Evolutionary conservation across 805 yeast genomes (phyloP), one percentile per base, ranked within the genome.

Genomic region (Saccharomycopsis microspora): DNA sequence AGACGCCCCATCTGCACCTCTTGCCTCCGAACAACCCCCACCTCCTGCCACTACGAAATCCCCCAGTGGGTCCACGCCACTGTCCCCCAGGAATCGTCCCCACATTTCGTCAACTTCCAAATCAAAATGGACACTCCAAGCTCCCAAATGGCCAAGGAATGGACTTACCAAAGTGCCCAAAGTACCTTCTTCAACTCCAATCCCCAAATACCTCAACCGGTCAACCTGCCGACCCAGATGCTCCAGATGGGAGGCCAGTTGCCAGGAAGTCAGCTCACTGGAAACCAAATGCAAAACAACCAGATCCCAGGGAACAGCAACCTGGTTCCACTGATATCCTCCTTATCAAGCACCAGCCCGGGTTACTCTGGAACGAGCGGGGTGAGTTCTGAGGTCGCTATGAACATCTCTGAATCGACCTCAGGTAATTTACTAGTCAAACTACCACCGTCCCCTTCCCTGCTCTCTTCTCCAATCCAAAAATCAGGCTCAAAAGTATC

Each of bases 1-100:
- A 27, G 6, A 6, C 42, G 52, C 7, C 52, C 52, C 30, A 41
- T 45, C 8, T 49, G 52, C 32, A 28, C 43, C 6, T 30, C 43
- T 11, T 49, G 52, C 33, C 32, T 40, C 32, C 45, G 42, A 38
- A 10, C 41, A 4, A 45, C 42, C 31, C 28, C 32, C 10, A 34
- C n/a, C 8, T 32, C 36, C 35, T 49, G 52, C 32, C 5, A 11
- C 28, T 49, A 49, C 32, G 52, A 49, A 39, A 31, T 49, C 29
- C 52, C 52, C 30, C 47, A 49, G 8, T 49, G 52, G 52, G 52
- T 49, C 5, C 19, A 46, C 42, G 5, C 50, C 7, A 42, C 46
- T 8, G 41, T 47, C 2, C 43, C 28, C 35, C 36, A 41, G 36
- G n/a, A 30, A 9, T 19, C 28, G 19, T 19, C 19, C 19, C 19